Evolutionary conservation across 495 filamentous ascomycete species (phyloP).

Genomic region (Usnea hakonensis): DNA sequence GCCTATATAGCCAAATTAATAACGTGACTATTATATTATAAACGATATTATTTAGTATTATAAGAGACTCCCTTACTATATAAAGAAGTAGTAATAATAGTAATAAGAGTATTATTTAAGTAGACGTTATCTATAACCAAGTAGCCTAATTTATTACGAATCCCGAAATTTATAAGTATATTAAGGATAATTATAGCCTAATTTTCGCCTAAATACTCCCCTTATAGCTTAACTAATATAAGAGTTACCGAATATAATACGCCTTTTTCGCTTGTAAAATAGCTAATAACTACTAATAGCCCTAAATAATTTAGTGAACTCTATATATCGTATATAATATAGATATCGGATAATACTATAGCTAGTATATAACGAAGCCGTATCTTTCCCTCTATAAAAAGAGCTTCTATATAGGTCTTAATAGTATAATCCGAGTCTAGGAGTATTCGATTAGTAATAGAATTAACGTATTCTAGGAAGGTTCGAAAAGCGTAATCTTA

Average conservation of each 20-base stretch:
- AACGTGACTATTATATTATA: not conserved
- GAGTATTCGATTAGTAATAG: not conserved
- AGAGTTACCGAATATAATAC: not conserved
- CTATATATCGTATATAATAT: conserved; percentile 2
- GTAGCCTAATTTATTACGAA: not conserved
- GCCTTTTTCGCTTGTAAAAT: not conserved
- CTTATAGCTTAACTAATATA: not conserved
- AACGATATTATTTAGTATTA: not conserved
- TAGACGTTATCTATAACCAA: not conserved
- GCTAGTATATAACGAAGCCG: not conserved
- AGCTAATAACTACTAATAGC: not conserved
- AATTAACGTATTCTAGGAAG: not conserved
- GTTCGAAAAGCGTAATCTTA: not conserved
- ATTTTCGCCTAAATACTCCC: not conserved
- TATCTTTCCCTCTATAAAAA: not conserved
- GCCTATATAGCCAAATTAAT: not conserved
- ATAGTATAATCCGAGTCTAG: not conserved
- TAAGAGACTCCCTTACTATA: not conserved
- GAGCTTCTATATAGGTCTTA: not conserved
- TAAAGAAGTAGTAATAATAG: not conserved
- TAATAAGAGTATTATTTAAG: not conserved
- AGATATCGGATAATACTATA: not conserved
- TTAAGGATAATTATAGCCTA: not conserved
- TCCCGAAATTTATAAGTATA: not conserved
- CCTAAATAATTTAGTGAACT: not conserved